A percentile compares a stretch with the other conserved stretches of the same genome.
These are phyloP conservation scores for Mycena sanguinolenta DNA, from an alignment of 768 basidiomycete genomes.

Conservation along the genomic window DNA sequence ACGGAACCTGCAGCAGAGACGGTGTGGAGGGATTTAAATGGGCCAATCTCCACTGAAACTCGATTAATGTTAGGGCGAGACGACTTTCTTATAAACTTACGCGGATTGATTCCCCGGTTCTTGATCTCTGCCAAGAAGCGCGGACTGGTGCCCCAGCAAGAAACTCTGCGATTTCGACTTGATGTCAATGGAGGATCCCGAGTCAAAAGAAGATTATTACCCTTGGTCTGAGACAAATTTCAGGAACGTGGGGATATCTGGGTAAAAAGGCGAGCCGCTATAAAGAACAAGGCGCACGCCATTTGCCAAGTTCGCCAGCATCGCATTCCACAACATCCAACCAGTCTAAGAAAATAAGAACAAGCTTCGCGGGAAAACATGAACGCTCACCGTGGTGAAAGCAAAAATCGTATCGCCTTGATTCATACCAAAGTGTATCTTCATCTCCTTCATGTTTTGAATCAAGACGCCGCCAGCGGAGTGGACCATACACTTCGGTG, in stretches of 20 bases:
- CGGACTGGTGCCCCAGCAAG: conserved; percentile 50
- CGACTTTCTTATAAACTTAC: conserved; percentile 36
- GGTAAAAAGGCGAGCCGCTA: conserved; percentile 68
- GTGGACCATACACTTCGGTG: conserved; percentile 89
- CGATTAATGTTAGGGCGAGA: not conserved
- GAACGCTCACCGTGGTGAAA: conserved; percentile 69
- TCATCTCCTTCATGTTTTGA: conserved; percentile 76
- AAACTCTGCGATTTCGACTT: conserved; percentile 46
- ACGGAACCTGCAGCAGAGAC: conserved; percentile 73
- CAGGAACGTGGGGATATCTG: conserved; percentile 55
- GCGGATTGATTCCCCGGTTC: conserved; percentile 54
- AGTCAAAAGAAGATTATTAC: conserved; percentile 31
- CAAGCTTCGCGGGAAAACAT: conserved; percentile 28
- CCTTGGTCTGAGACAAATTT: conserved; percentile 59
- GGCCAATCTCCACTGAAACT: conserved; percentile 59
- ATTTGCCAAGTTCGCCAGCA: conserved; percentile 58
- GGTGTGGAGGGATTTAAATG: conserved; percentile 67
- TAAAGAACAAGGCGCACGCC: conserved; percentile 60
- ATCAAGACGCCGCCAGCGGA: conserved; percentile 81
- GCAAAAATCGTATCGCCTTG: conserved; percentile 76
- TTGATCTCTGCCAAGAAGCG: conserved; percentile 64
- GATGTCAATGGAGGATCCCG: no score
- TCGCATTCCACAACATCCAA: conserved; percentile 90
- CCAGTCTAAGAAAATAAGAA: conserved; percentile 61
- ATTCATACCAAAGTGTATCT: conserved; percentile 56